phyloP scores from a whole-genome alignment of 2,329 filamentous ascomycete species.

The Sporothrix pseudoabietina region DNA sequence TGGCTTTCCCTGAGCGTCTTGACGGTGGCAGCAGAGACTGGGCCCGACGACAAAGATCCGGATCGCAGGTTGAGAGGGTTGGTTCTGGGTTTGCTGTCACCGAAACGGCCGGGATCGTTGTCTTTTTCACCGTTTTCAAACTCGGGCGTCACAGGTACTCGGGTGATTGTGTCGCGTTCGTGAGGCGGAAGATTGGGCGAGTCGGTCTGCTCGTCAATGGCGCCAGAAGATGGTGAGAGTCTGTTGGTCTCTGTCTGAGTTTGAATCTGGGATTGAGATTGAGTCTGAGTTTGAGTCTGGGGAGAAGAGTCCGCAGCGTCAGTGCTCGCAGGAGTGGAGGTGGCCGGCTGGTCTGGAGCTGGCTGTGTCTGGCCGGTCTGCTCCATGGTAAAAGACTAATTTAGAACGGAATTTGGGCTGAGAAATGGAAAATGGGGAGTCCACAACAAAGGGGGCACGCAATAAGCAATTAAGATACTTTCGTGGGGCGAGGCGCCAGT shows the following conservation, averaged over 20 bases:
- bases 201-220: conserved; percentile 18
- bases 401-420: conserved; percentile 21
- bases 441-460: conserved; percentile 22
- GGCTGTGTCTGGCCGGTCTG: conserved; percentile 22
- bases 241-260: neutral
- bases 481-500: conserved; percentile 19
- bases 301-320: neutral
- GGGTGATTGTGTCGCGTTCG: conserved; percentile 41
- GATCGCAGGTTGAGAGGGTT: neutral
- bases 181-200: conserved; percentile 41
- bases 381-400: conserved; percentile 23
- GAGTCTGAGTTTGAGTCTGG: neutral
- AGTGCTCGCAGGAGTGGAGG: neutral
- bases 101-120: neutral
- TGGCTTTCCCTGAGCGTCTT: neutral
- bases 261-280: neutral
- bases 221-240: conserved; percentile 20
- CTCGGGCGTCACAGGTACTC: conserved; percentile 48
- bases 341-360: conserved; percentile 21
- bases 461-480: conserved; percentile 12
- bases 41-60: neutral
- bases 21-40: neutral
- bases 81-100: neutral
- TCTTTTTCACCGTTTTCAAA: conserved; percentile 41
- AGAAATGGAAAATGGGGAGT: neutral